Conservation (phyloP, 352 stramenopile genomes). For the Pelagophyceae sp. region DNA sequence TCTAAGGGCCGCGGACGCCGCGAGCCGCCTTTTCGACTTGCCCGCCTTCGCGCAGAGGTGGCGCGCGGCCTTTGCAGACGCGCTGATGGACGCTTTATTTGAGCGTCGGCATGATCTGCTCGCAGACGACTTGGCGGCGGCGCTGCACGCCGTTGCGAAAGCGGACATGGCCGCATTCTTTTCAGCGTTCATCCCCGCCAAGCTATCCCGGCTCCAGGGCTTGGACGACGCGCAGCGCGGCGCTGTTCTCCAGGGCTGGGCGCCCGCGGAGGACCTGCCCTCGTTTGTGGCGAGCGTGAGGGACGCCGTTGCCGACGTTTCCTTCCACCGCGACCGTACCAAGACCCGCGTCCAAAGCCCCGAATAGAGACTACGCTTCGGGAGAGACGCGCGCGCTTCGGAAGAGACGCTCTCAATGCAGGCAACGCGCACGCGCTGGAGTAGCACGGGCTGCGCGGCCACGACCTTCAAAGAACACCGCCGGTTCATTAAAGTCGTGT, state of each 20-base stretch:
- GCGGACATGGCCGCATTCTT: neutral
- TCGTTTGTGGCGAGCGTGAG: neutral
- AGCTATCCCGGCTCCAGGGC: neutral
- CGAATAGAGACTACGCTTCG: neutral
- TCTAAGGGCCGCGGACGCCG: neutral
- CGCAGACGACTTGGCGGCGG: neutral
- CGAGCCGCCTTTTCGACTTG: slow-evolving; percentile 2
- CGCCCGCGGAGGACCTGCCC: neutral
- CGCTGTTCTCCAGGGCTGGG: neutral
- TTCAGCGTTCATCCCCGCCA: neutral
- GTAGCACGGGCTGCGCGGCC: too few species aligned
- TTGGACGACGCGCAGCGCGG: neutral
- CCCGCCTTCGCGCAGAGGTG: neutral
- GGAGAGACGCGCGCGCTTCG: too few species aligned
- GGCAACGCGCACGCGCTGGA: neutral
- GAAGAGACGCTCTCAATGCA: too few species aligned
- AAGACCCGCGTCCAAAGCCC: neutral
- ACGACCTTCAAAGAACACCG: too few species aligned
- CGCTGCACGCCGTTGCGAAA: neutral
- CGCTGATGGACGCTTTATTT: neutral
- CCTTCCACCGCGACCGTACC: neutral
- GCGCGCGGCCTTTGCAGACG: neutral
- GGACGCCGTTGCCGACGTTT: slow-evolving; percentile 3
- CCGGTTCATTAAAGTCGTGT: too few species aligned
- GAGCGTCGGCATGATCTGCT: slow-evolving; percentile 3